Evolutionary conservation across 345 rosid species (phyloP).

Genomic region (Salix koriyanagi): DNA sequence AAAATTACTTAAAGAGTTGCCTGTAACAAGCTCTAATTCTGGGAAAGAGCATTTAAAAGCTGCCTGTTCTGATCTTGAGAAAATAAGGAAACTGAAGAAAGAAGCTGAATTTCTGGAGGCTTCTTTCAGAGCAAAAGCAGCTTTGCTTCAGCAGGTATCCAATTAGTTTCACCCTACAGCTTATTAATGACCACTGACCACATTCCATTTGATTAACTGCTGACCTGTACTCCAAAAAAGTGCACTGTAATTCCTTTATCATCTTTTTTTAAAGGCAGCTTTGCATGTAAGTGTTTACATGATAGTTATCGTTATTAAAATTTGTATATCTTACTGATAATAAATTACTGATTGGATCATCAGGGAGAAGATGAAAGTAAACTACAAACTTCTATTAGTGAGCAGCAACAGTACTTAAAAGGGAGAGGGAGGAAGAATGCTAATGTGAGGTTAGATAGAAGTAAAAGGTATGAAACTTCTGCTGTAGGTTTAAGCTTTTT

Average conservation of each 20-base stretch:
- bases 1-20: constrained; percentile 70
- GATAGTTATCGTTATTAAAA: background rate
- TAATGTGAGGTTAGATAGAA: constrained; percentile 31
- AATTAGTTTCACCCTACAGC: background rate
- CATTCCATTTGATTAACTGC: background rate
- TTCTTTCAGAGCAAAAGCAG: constrained; percentile 94
- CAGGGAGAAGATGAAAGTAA: constrained; percentile 60
- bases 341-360: constrained; percentile 17
- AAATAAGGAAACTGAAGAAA: constrained; percentile 90
- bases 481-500: constrained; percentile 11
- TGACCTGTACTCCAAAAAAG: background rate
- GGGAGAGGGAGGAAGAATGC: constrained; percentile 39
- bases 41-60: constrained; percentile 88
- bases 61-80: constrained; percentile 96
- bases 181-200: background rate
- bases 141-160: constrained; percentile 68
- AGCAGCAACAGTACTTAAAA: constrained; percentile 40
- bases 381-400: constrained; percentile 38
- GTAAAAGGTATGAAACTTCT: constrained; percentile 42
- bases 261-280: background rate
- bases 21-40: constrained; percentile 64
- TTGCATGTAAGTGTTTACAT: background rate
- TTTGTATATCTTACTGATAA: constrained; percentile 7
- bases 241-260: background rate
- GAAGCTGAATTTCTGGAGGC: constrained; percentile 98